Evolutionary conservation across 2,329 filamentous ascomycete species (phyloP).

Genomic region (Epichloe sibirici): DNA sequence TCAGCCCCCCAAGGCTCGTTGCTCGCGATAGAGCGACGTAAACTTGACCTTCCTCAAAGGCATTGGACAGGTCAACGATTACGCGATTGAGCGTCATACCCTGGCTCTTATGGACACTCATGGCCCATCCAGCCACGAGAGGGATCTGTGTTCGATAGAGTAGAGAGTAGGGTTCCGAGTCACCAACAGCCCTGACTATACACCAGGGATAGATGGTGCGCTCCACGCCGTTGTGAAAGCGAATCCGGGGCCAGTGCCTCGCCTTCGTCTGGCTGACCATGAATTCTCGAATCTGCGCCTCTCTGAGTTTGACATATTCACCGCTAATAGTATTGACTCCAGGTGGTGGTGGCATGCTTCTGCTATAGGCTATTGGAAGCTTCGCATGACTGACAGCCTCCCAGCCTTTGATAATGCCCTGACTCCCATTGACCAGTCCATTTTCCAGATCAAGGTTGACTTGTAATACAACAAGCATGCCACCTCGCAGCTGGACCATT

Average conservation of each 20-base stretch:
- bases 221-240: conserved; percentile 34
- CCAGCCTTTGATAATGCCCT: conserved; percentile 14
- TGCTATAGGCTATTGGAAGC: background rate
- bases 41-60: conserved; percentile 45
- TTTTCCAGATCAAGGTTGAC: conserved; percentile 10
- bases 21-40: conserved; percentile 34
- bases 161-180: conserved; percentile 31
- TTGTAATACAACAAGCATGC: conserved; percentile 14
- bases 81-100: conserved; percentile 50
- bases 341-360: background rate
- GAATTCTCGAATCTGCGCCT: background rate
- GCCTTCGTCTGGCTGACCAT: background rate
- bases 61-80: conserved; percentile 37
- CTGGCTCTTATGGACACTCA: conserved; percentile 52
- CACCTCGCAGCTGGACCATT: conserved; percentile 5
- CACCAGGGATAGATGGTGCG: conserved; percentile 40
- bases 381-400: background rate
- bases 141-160: conserved; percentile 50
- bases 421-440: conserved; percentile 15
- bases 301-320: background rate
- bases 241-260: conserved; percentile 22
- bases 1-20: conserved; percentile 10
- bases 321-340: background rate
- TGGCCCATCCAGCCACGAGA: conserved; percentile 46
- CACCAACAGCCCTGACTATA: conserved; percentile 33